Evolutionary conservation across 1,139 yeast species (phyloP).

Genomic region (Candida labiduridarum): DNA sequence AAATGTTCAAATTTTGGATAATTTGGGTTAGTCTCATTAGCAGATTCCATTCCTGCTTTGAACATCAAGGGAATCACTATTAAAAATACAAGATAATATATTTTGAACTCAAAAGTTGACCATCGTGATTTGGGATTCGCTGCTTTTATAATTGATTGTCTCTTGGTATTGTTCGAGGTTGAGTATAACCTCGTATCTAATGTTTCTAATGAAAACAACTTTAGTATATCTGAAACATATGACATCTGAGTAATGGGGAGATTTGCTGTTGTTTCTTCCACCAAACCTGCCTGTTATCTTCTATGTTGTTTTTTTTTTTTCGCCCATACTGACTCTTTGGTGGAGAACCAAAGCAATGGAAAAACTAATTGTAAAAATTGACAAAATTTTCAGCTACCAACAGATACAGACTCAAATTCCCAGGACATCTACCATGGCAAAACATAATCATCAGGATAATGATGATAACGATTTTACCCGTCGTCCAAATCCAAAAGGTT

Average conservation of each 20-base stretch:
- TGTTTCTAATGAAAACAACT: conserved; percentile 71
- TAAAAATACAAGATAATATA: conserved; percentile 64
- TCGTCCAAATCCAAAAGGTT: conserved; percentile 79
- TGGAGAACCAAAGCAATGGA: too few relatives aligned
- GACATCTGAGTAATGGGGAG: conserved; percentile 11
- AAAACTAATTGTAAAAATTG: too few relatives aligned
- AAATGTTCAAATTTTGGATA: conserved; percentile 63
- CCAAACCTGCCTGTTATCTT: too few relatives aligned
- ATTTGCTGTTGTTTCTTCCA: too few relatives aligned
- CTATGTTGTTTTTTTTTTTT: too few relatives aligned
- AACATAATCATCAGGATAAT: neutral
- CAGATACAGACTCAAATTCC: neutral
- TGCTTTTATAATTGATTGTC: conserved; percentile 39
- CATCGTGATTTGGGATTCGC: conserved; percentile 63
- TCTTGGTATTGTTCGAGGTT: conserved; percentile 47
- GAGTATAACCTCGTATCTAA: conserved; percentile 75
- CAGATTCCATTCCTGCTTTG: conserved; percentile 79
- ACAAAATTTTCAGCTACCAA: too few relatives aligned
- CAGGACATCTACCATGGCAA: neutral
- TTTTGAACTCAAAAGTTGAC: conserved; percentile 70
- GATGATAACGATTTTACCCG: conserved; percentile 31
- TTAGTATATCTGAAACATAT: conserved; percentile 23
- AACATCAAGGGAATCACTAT: conserved; percentile 81
- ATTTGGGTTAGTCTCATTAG: conserved; percentile 77
- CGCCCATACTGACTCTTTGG: too few relatives aligned